Evolutionary conservation across 1,284 basidiomycete genomes (phyloP).

Genomic region (Agroathelia rolfsii): DNA sequence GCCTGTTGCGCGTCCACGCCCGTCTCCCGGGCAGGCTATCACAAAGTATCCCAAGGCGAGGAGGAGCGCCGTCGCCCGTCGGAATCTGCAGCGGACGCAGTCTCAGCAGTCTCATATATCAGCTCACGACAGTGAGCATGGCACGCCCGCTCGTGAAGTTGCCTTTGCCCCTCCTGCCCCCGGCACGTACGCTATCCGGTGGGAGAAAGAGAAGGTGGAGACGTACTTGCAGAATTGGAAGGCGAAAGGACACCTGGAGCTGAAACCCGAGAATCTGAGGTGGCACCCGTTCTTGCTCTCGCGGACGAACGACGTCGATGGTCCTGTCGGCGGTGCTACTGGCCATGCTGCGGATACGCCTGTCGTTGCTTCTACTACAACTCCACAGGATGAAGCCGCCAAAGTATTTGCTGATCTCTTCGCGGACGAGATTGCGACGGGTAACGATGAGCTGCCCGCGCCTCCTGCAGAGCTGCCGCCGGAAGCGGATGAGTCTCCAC

Average conservation of each 20-base stretch:
- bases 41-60: slow-evolving; percentile 62
- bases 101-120: too few relatives aligned
- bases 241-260: slow-evolving; percentile 69
- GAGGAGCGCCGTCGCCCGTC: slow-evolving; percentile 53
- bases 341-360: slow-evolving; percentile 11
- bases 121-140: slow-evolving; percentile 35
- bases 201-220: slow-evolving; percentile 62
- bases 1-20: slow-evolving; percentile 35
- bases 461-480: too few relatives aligned
- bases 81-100: slow-evolving; percentile 48
- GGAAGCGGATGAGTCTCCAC: too few relatives aligned
- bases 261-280: slow-evolving; percentile 82
- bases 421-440: not conserved
- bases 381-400: not conserved
- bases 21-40: slow-evolving; percentile 67
- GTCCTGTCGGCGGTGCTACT: slow-evolving; percentile 22
- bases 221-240: slow-evolving; percentile 66
- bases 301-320: slow-evolving; percentile 34
- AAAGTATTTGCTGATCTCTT: not conserved
- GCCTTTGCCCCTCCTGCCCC: slow-evolving; percentile 51
- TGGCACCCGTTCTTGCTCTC: slow-evolving; percentile 91
- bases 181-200: slow-evolving; percentile 73
- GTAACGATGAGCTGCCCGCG: too few relatives aligned
- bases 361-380: slow-evolving; percentile 12
- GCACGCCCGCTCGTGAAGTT: slow-evolving; percentile 29